phyloP scores from a whole-genome alignment of 306 rosid genomes.

The Castanospermum australe region DNA sequence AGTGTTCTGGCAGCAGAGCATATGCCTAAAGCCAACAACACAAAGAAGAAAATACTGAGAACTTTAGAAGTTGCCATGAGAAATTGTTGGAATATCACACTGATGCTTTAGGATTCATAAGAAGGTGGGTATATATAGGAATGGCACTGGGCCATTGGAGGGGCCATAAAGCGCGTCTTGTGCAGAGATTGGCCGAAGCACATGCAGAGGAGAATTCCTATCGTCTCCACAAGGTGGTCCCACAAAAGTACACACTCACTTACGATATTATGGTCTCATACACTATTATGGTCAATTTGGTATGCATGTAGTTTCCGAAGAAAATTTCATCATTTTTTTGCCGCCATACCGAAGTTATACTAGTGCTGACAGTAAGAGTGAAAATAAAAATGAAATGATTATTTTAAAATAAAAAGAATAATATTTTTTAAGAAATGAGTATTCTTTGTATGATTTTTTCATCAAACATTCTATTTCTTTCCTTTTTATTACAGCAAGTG shows the following conservation, averaged over 20 bases:
- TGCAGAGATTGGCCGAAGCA: constrained; percentile 1
- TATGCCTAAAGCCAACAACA: constrained; percentile 45
- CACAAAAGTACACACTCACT: background rate
- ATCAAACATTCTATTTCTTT: too few species aligned
- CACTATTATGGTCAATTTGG: too few species aligned
- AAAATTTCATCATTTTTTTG: too few species aligned
- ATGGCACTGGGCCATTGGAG: background rate
- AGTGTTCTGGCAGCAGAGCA: constrained; percentile 45
- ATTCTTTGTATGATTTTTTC: too few species aligned
- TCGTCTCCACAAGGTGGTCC: constrained; percentile 17
- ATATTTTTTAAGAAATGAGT: too few species aligned
- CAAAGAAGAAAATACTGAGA: constrained; percentile 22
- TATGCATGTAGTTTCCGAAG: too few species aligned
- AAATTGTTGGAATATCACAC: constrained; percentile 5
- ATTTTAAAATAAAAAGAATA: too few species aligned
- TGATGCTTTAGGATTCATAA: background rate
- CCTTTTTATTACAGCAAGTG: too few species aligned
- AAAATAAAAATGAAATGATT: too few species aligned
- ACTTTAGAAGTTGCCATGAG: constrained; percentile 43
- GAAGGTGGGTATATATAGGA: constrained; percentile 39
- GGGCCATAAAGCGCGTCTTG: constrained; percentile 23
- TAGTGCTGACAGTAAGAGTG: too few species aligned
- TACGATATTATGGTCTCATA: too few species aligned
- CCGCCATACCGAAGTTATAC: too few species aligned
- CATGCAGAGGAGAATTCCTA: background rate